Percentiles rank a stretch among this genome's conserved stretches.
Conservation (phyloP, 371 early-diverging fungal species). For the Dichotomocladium elegans region DNA sequence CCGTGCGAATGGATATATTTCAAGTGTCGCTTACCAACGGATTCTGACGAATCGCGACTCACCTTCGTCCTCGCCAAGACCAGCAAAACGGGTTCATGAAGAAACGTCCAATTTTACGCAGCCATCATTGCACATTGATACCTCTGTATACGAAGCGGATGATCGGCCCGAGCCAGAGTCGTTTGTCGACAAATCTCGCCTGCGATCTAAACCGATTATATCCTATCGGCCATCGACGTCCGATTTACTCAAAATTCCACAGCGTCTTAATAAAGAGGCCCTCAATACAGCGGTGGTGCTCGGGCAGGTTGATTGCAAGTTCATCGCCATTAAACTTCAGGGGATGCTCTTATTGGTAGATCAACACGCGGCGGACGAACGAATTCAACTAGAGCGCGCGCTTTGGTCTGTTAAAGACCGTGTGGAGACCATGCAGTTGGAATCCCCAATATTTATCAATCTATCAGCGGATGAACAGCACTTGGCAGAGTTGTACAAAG, state of each 20-base stretch:
- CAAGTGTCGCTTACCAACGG: neutral
- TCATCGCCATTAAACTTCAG: slow-evolving; percentile 44
- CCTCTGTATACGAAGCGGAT: too few species aligned
- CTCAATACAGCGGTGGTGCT: slow-evolving; percentile 39
- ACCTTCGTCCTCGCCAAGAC: neutral
- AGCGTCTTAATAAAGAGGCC: slow-evolving; percentile 29
- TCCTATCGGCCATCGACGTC: neutral
- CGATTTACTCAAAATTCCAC: slow-evolving; percentile 3
- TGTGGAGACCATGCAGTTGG: slow-evolving; percentile 35
- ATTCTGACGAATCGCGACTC: neutral
- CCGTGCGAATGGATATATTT: slow-evolving; percentile 3
- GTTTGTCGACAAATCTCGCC: neutral
- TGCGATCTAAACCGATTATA: neutral
- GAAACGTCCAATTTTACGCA: too few species aligned
- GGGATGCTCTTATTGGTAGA: slow-evolving; percentile 60
- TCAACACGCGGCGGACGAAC: slow-evolving; percentile 87
- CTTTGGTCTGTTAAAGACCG: slow-evolving; percentile 14
- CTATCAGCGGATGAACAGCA: slow-evolving; percentile 41
- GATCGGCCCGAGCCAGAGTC: neutral
- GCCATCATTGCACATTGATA: too few species aligned
- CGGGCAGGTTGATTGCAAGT: slow-evolving; percentile 68
- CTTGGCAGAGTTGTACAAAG: slow-evolving; percentile 17
- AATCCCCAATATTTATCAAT: slow-evolving; percentile 44
- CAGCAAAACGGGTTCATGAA: neutral
- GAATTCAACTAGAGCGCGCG: slow-evolving; percentile 65